A percentile compares a stretch with the other conserved stretches of the same genome.
Conservation (phyloP, 441 rosid genomes). For the Eutrema salsugineum region DNA sequence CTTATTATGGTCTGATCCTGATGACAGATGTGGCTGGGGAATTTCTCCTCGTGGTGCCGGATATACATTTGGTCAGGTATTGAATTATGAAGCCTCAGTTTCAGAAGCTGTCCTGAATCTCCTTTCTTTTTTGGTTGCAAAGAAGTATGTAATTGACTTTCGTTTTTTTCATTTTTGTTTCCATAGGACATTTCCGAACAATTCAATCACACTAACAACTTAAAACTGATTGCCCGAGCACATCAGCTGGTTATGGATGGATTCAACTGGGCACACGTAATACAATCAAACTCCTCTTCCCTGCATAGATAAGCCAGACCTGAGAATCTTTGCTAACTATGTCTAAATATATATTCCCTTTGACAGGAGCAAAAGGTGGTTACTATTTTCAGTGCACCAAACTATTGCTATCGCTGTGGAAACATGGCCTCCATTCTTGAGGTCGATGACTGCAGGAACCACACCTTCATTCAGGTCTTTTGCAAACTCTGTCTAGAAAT, state of each 20-base stretch:
- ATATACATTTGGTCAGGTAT: constrained; percentile 74
- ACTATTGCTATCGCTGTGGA: constrained; percentile 73
- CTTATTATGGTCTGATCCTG: constrained; percentile 77
- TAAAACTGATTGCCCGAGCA: constrained; percentile 72
- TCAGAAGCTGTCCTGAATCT: constrained; percentile 3
- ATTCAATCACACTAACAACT: constrained; percentile 61
- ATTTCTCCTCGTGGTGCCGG: constrained; percentile 82
- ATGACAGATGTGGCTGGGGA: constrained; percentile 76
- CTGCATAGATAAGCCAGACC: constrained; percentile 10
- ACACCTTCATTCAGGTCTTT: constrained; percentile 64
- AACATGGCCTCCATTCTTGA: constrained; percentile 80
- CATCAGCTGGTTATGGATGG: constrained; percentile 90
- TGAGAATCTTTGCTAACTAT: constrained; percentile 5
- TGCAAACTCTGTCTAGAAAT: not conserved
- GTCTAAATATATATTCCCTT: constrained; percentile 5
- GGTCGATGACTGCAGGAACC: constrained; percentile 67
- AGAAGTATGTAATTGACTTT: not conserved
- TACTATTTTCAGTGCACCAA: constrained; percentile 70
- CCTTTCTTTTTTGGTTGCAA: not conserved
- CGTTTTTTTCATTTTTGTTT: constrained; percentile 9
- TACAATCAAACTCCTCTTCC: constrained; percentile 9
- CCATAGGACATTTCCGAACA: constrained; percentile 76
- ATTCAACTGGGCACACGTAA: constrained; percentile 77
- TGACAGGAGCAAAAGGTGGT: constrained; percentile 77
- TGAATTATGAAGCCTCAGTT: not conserved